Evolutionary conservation across 1,284 basidiomycete species (phyloP), one percentile per base, ranked within the genome.

Genomic region (Mycosarcoma maydis): DNA sequence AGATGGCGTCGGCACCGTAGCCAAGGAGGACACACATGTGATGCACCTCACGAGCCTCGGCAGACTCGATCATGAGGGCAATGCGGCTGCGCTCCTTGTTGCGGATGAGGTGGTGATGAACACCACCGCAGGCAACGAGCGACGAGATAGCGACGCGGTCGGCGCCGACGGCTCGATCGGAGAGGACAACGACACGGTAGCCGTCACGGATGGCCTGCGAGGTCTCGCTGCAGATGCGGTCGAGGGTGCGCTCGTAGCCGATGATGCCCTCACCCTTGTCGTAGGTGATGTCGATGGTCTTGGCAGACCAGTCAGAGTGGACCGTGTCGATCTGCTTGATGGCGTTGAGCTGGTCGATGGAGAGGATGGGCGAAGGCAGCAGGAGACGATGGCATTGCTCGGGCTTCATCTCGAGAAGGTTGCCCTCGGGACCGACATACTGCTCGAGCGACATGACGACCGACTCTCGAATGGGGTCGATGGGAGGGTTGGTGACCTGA

Each of bases 401-500:
- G 40, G 72, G 58, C 49, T 65, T 62, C 77, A 78, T 78, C 58
- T 76, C 78, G 32, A 80, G 73, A 19, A 80, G 55, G 61, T 80
- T 80, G 43, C 78, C 78, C 66, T 80, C 77, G 16, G 78, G 78
- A 30, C 78, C 78, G 29, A 80, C 69, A 54, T 77, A 78, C 60
- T 78, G 75, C 50, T 77, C 76, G 45, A 80, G 71, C 41, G 77
- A 78, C 78, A 80, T 80, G 70, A 80, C 78, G 39, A 80, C 64
- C 9, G 76, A 54, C 65, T 80, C 78, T 44, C 78, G 77, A 40
- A 80, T 80, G 22, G 78, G 78, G 62, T 80, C 78, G 47, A 80
- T 80, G 24, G 78, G 78, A 46, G 78, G 78, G 67, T 80, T 80
- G 62, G 78, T 80, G 50, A 80, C 78, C 66, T 80, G 78, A 45